These are phyloP conservation scores for Solanum sitiens DNA, from an alignment of 257 asterid species.

Conservation along the genomic window DNA sequence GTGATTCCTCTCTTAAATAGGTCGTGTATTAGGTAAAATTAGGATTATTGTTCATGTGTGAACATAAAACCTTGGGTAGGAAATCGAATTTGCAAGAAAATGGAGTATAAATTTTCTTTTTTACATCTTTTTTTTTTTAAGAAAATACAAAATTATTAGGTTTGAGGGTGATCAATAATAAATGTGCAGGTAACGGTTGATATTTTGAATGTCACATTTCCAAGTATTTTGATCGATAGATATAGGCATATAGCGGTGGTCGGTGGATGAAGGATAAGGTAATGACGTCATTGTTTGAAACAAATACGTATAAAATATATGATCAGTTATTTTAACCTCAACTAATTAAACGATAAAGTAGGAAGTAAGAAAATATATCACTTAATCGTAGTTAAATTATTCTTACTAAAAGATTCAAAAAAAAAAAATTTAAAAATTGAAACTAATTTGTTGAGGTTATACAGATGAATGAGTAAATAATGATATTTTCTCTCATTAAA, in stretches of 20 bases:
- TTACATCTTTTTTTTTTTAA: rapidly evolving
- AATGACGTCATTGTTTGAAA: background rate
- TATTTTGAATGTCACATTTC: background rate
- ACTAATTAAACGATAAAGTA: background rate
- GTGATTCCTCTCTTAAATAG: background rate
- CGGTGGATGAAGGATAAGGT: background rate
- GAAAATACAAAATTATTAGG: background rate
- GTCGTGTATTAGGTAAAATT: background rate
- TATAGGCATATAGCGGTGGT: background rate
- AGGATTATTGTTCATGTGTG: no score
- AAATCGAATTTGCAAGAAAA: background rate
- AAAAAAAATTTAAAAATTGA: no score
- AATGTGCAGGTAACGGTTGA: no score
- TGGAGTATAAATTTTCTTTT: no score
- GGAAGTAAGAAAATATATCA: background rate
- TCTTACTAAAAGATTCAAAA: background rate
- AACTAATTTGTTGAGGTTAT: background rate
- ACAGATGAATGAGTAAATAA: background rate
- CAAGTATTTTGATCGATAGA: background rate
- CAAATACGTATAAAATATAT: rapidly evolving
- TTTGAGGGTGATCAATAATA: background rate
- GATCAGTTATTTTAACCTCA: background rate
- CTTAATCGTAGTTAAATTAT: background rate
- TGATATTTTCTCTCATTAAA: background rate
- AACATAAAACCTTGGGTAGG: background rate